Conservation (phyloP, 805 yeast genomes). For the Wickerhamomyces bisporus region DNA sequence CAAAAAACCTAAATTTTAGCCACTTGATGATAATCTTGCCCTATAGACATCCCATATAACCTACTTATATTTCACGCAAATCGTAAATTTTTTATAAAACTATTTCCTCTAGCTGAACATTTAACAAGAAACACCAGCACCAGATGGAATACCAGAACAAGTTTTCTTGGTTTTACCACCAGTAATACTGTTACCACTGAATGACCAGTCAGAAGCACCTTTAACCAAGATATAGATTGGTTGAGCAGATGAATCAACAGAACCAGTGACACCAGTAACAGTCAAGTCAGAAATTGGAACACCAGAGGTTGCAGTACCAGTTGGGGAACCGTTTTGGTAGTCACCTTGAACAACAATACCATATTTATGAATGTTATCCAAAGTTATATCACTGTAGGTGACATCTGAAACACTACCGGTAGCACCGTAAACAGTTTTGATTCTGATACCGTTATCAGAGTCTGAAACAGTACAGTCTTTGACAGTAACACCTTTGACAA, state of each 20-base stretch:
- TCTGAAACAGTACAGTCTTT: slow-evolving; percentile 5
- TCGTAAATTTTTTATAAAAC: too few species aligned
- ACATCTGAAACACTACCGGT: slow-evolving; percentile 14
- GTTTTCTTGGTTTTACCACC: slow-evolving; percentile 9
- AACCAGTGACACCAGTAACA: slow-evolving; percentile 8
- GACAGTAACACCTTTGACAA: slow-evolving; percentile 9
- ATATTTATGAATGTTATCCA: slow-evolving; percentile 6
- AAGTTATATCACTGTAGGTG: slow-evolving; percentile 5
- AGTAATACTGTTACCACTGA: slow-evolving; percentile 5
- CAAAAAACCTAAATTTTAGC: too few species aligned
- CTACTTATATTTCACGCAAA: too few species aligned
- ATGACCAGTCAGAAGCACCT: slow-evolving; percentile 13
- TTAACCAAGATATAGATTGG: slow-evolving; percentile 10
- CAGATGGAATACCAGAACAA: slow-evolving; percentile 16
- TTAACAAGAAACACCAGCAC: slow-evolving; percentile 13
- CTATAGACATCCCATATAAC: too few species aligned
- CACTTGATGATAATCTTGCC: too few species aligned
- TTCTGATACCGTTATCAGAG: slow-evolving; percentile 13
- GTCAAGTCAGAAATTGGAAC: slow-evolving; percentile 14
- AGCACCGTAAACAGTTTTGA: slow-evolving; percentile 14
- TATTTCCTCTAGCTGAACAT: too few species aligned
- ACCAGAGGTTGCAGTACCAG: slow-evolving; percentile 12
- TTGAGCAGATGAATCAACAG: slow-evolving; percentile 10
- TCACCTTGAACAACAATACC: slow-evolving; percentile 16
- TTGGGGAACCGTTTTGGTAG: slow-evolving; percentile 11